Base-by-base conservation (phyloP, 2,329 filamentous ascomycete genomes). In the Trichoderma polysporum region DNA sequence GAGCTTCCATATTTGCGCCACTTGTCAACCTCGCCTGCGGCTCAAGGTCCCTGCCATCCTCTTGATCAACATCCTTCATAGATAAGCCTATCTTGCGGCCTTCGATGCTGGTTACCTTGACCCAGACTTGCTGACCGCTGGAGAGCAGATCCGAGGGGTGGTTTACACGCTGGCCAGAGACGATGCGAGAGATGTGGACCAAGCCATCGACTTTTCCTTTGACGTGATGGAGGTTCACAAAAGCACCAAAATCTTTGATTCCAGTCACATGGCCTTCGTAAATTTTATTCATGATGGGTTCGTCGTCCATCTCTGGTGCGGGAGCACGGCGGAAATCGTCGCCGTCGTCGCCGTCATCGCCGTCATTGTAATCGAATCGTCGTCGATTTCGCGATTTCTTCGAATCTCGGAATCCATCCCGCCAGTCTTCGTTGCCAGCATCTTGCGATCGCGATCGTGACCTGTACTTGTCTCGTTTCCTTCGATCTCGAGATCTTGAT, bases 11-110 rank as follows among this genome's bases (percentile, higher is more conserved):
- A 73, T 99, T 99, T 12, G 95, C 95, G 8, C 95, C 95, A 1
- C 94, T 95, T 33, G 91, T 89, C 74, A 98, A 87, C 54, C 91
- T 85, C 67, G 86, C 86, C 70, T 94, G 89, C 0, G 94, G 93
- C 33, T 90, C 88, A 45, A 97, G 81, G 74, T 99, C 95, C 74
- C 88, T 86, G 6, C 95, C 95, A 3, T 91, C 94, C 33, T 87
- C 85, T 77, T 99, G 95, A 72, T 99, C 94, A 17, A 97, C 94
- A 69, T 97, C 94, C 75, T 97, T 97, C 94, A 99, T 97, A 0
- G 94, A 97, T 6, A 99, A 81, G 0, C 93, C 94, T 73, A 98
- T 90, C 31, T 92, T 86, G 62, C 84, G 88, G 4, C 91, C 90
- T 74, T 98, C 91, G 62, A 97, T 89, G 75, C 91, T 97, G 73